Evolutionary conservation across 1,284 basidiomycete species (phyloP), one percentile per base, ranked within the genome.

Genomic region (Ustilago trichophora): DNA sequence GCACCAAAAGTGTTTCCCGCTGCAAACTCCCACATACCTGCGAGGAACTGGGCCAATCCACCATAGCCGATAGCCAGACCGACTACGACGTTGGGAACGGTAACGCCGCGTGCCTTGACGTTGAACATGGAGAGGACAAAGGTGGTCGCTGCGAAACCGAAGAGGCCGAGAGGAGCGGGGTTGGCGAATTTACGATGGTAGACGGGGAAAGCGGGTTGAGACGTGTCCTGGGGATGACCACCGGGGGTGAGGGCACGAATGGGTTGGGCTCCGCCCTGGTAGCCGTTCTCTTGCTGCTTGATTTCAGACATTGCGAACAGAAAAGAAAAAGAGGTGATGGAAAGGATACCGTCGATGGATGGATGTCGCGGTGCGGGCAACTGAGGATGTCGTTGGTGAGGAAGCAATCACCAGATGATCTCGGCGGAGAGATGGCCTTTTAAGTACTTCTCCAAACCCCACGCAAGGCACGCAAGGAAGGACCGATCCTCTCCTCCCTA

Each of bases 11-110:
- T 86, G 82, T 86, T 86, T 10, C 90, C 90, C 35, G 86, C 84
- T 2, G 90, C 89, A 80, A 92, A 92, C 78, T 86, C 85, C 82
- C 85, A 84, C 76, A 86, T 84, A 41, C 86, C 85, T 3, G 85
- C 85, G 19, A 87, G 81, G 47, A 87, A 63, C 75, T 87, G 94
- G 8, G 87, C 87, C 19, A 94, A 86, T 62, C 94, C 94, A 55
- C 93, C 93, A 42, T 76, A 77, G 9, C 44, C 75, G 43, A 80
- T 50, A 4, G 73, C 79, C 21, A 78, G 46, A 38, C 71, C 71
- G 26, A 76, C 67, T 15, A 80, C 65, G 4, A 76, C 60, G 27
- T 76, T 69, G 34, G 73, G 68, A 3, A 50, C 65, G 6, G 56
- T 59, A n/a, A 80, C 71, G 10, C 76, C 75, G n/a, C 72, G 66